Evolutionary conservation across 495 filamentous ascomycete genomes (phyloP).

Genomic region (Rhizodiscina lignyota): DNA sequence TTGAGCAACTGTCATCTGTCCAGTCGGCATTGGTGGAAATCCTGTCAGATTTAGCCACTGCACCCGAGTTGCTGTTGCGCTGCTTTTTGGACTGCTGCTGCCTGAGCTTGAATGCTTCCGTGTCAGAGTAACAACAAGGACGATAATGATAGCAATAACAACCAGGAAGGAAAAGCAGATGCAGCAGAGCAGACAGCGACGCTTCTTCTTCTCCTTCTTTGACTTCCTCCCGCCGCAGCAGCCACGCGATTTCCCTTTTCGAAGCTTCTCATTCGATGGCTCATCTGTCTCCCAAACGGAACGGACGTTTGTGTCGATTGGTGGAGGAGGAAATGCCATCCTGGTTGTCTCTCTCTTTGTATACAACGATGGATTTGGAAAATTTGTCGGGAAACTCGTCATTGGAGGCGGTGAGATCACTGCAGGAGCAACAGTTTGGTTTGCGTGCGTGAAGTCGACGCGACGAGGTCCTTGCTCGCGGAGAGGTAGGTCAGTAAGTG

Average conservation of each 20-base stretch:
- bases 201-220: conserved; percentile 5
- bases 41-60: conserved; percentile 71
- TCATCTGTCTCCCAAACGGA: not conserved
- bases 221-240: conserved; percentile 18
- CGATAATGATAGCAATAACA: conserved; percentile 11
- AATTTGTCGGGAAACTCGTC: too few species aligned
- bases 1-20: conserved; percentile 56
- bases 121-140: conserved; percentile 8
- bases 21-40: conserved; percentile 73
- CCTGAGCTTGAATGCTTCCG: conserved; percentile 1
- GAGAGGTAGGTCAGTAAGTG: too few species aligned
- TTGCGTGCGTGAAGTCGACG: too few species aligned
- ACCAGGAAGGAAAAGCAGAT: conserved; percentile 9
- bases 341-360: too few species aligned
- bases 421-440: too few species aligned
- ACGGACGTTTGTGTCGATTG: too few species aligned
- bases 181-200: conserved; percentile 11
- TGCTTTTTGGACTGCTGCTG: not conserved
- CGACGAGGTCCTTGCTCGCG: too few species aligned
- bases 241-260: conserved; percentile 1
- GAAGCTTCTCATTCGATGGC: not conserved
- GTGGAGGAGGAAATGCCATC: too few species aligned
- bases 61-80: conserved; percentile 10
- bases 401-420: too few species aligned
- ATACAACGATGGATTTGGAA: too few species aligned